These are phyloP conservation scores for Strigomonas galati DNA, from an alignment of 208 protist species.

Conservation along the genomic window DNA sequence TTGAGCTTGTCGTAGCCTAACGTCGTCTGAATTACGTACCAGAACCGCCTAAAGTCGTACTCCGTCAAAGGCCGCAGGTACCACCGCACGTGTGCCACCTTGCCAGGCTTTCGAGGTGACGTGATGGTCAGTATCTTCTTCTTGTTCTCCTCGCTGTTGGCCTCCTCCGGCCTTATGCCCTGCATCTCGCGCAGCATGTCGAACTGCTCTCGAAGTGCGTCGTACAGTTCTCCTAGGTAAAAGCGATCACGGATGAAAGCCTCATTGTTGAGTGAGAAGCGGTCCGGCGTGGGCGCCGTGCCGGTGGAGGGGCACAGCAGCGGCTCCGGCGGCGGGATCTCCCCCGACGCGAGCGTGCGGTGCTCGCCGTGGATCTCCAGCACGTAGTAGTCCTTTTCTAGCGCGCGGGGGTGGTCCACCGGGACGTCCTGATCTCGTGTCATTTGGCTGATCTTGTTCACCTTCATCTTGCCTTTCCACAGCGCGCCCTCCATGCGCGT, in stretches of 20 bases:
- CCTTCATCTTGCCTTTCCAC: slow-evolving; percentile 12
- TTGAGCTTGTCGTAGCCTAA: slow-evolving; percentile 68
- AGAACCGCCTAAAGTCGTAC: slow-evolving; percentile 43
- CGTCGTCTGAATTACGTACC: slow-evolving; percentile 60
- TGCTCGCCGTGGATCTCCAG: slow-evolving; percentile 21
- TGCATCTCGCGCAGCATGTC: slow-evolving; percentile 16
- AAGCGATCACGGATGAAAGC: slow-evolving; percentile 18
- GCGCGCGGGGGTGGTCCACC: slow-evolving; percentile 13
- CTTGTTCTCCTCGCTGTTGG: slow-evolving; percentile 11
- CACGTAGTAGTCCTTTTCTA: slow-evolving; percentile 27
- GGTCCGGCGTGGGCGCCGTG: slow-evolving; percentile 33
- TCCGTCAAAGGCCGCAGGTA: slow-evolving; percentile 24
- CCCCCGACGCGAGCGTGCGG: slow-evolving; percentile 13
- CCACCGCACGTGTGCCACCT: slow-evolving; percentile 29
- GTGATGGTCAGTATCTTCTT: slow-evolving; percentile 38
- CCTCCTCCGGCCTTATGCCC: slow-evolving; percentile 7
- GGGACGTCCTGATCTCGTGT: slow-evolving; percentile 4
- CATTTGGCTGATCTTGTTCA: slow-evolving; percentile 26
- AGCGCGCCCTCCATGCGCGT: not conserved
- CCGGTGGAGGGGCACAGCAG: slow-evolving; percentile 28
- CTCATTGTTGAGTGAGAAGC: not conserved
- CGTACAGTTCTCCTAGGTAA: slow-evolving; percentile 30
- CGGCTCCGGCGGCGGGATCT: slow-evolving; percentile 15
- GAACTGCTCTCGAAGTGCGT: slow-evolving; percentile 29
- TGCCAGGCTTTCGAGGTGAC: slow-evolving; percentile 41